Base-by-base conservation (phyloP, 148 eudicot genomes). In the Cornus kousa region DNA sequence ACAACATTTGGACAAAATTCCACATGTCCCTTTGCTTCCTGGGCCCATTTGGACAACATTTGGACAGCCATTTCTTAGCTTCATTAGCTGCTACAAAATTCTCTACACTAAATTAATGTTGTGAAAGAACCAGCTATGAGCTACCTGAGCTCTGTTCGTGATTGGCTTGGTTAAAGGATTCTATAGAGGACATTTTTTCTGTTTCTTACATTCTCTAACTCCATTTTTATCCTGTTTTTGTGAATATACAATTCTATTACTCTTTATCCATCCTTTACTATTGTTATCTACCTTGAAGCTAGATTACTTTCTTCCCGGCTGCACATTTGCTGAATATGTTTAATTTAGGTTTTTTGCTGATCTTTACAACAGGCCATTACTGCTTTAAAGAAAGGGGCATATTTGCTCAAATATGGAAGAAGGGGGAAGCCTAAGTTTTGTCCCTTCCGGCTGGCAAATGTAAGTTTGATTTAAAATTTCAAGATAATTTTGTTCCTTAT, bases 341-440 rank as follows among this genome's bases (percentile, higher is more conserved):
- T 74, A 62, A 57, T 65, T 31, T 68, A 46, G 72, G 24, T 67
- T 65, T 68, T 75, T 75, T 53, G 39, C 74, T 86, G 67, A 79
- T 80, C 67, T 82, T 77, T 72, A 62, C 77, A 67, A 83, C 98
- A 91, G 98, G 98, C 98, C 50, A 90, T 94, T 74, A 94, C 96
- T 79, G 96, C 98, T 71, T 90, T 91, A 74, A 94, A 94, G 87
- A 94, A 92, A 83, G 98, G 98, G 37, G 98, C 98, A 23, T 80
- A 82, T 83, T 81, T 94, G 80, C 94, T 94, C 35, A 94, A 94
- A 82, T 94, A 94, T 86, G 98, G 98, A 81, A 87, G 98, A 86
- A 87, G 98, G 81, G 98, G 98, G 71, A 93, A 93, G 78, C 97
- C 95, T 6, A 93, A 93, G 78, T 90, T 91, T 82, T 93, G 95